phyloP scores from a whole-genome alignment of 768 basidiomycete genomes.

The Trametes villosa region DNA sequence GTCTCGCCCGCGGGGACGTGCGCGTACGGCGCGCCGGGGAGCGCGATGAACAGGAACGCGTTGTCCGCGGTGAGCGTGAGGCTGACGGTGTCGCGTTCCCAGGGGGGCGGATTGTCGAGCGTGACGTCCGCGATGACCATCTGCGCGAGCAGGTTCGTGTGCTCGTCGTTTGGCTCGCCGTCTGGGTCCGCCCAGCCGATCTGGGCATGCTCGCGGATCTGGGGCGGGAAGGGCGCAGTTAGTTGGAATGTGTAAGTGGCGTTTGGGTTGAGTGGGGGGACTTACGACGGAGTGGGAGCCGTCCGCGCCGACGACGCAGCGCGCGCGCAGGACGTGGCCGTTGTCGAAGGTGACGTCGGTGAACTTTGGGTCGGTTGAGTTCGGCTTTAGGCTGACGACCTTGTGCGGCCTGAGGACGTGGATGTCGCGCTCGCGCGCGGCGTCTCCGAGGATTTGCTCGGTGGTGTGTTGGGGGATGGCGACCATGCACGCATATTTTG shows the following conservation, averaged over 20 bases:
- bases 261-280: not conserved
- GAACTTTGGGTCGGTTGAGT: constrained; percentile 32
- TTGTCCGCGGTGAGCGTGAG: constrained; percentile 36
- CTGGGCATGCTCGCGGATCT: constrained; percentile 49
- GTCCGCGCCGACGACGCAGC: constrained; percentile 57
- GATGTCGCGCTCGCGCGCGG: constrained; percentile 39
- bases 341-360: constrained; percentile 51
- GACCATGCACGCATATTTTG: constrained; percentile 48
- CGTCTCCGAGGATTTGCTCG: constrained; percentile 45
- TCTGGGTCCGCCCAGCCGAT: constrained; percentile 52
- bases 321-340: constrained; percentile 47
- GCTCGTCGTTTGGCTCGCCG: constrained; percentile 27
- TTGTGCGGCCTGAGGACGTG: constrained; percentile 43
- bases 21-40: constrained; percentile 37
- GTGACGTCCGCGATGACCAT: constrained; percentile 53
- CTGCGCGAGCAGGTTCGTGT: constrained; percentile 39
- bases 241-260: not conserved
- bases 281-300: constrained; percentile 51
- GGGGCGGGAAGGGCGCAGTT: not conserved
- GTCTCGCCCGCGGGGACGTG: constrained; percentile 23
- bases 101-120: constrained; percentile 34
- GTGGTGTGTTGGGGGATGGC: constrained; percentile 49
- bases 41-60: constrained; percentile 41
- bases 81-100: constrained; percentile 28
- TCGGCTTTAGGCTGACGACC: constrained; percentile 42